These are phyloP conservation scores for Candida gorgasii DNA, from an alignment of 805 yeast genomes.

Conservation along the genomic window DNA sequence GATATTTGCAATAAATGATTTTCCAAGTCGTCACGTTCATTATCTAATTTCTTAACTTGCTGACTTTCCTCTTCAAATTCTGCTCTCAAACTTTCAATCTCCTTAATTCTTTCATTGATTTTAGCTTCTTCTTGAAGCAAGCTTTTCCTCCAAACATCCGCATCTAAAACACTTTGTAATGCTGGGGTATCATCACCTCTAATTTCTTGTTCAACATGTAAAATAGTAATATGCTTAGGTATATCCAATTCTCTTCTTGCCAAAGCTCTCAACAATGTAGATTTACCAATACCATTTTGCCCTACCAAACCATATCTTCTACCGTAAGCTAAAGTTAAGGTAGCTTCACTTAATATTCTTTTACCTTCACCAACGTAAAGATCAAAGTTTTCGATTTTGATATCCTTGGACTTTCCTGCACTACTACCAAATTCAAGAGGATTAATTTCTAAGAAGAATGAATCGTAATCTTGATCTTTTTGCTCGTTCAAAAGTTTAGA, in stretches of 20 bases:
- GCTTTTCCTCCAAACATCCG: constrained; percentile 98
- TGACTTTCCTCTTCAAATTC: constrained; percentile 76
- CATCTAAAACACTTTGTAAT: constrained; percentile 93
- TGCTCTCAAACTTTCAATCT: constrained; percentile 65
- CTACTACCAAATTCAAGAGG: constrained; percentile 81
- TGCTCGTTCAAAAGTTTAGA: constrained; percentile 75
- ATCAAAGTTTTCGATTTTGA: constrained; percentile 90
- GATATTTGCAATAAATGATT: constrained; percentile 74
- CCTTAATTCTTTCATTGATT: constrained; percentile 71
- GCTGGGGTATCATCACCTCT: constrained; percentile 92
- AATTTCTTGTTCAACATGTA: constrained; percentile 97
- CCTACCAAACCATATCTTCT: constrained; percentile 97
- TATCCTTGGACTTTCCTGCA: constrained; percentile 97
- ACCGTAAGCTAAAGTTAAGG: constrained; percentile 85
- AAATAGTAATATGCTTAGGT: constrained; percentile 92
- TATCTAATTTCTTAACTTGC: constrained; percentile 77
- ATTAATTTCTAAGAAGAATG: constrained; percentile 91
- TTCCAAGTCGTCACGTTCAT: constrained; percentile 86
- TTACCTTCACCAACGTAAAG: constrained; percentile 94
- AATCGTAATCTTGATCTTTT: constrained; percentile 80
- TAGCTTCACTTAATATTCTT: constrained; percentile 85
- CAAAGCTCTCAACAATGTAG: constrained; percentile 86
- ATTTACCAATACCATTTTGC: constrained; percentile 99
- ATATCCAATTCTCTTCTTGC: constrained; percentile 91
- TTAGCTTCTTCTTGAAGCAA: constrained; percentile 73